Conservation (phyloP, 352 stramenopile genomes). For the Phytophthora kernoviae region DNA sequence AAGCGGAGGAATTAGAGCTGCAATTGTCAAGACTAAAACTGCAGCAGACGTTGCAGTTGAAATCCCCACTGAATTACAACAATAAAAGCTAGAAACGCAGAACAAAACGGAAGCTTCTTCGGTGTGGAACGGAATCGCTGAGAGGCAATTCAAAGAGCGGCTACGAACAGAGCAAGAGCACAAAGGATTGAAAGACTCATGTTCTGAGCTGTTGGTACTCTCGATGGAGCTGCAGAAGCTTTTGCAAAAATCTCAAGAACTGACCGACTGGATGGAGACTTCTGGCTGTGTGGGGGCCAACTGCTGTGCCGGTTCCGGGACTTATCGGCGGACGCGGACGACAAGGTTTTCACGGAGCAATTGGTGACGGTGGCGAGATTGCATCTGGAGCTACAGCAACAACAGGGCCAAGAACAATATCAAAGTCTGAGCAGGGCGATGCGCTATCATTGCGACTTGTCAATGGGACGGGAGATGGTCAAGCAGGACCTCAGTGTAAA, state of each 20-base stretch:
- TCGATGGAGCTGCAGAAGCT: neutral
- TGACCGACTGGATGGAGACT: neutral
- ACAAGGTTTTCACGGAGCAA: slow-evolving; percentile 11
- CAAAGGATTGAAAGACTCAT: neutral
- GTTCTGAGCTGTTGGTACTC: neutral
- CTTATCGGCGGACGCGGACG: neutral
- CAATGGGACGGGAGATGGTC: slow-evolving; percentile 1
- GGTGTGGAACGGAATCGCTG: neutral
- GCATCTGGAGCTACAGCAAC: slow-evolving; percentile 8
- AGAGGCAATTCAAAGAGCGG: slow-evolving; percentile 1
- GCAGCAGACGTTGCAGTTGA: neutral
- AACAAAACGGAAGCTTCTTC: neutral
- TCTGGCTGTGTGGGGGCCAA: neutral
- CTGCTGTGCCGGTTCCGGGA: neutral
- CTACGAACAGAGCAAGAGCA: neutral
- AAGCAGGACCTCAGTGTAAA: neutral
- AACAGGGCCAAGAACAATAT: neutral
- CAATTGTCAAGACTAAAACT: neutral
- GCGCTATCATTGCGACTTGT: slow-evolving; percentile 4
- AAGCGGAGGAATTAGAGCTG: neutral
- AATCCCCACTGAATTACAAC: neutral
- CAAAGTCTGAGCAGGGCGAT: slow-evolving; percentile 2
- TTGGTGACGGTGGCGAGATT: neutral
- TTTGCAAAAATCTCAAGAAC: neutral
- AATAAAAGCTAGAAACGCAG: neutral